These are phyloP conservation scores for Crucibulum laeve DNA, from an alignment of 768 basidiomycete species.

Conservation along the genomic window DNA sequence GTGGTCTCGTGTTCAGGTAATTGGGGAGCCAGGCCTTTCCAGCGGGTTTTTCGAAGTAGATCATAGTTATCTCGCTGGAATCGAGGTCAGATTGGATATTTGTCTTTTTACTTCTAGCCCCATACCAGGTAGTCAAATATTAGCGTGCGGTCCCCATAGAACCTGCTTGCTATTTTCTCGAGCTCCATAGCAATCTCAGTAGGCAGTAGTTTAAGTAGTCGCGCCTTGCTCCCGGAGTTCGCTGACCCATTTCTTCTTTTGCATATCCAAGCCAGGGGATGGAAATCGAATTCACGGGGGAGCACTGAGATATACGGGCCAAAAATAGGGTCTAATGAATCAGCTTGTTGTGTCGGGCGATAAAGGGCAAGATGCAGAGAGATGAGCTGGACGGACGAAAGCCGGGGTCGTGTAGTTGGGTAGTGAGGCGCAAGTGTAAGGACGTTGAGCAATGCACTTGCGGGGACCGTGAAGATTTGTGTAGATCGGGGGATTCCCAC, in stretches of 20 bases:
- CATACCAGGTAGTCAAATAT: slow-evolving; percentile 54
- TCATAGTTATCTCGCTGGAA: neutral
- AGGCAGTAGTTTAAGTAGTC: slow-evolving; percentile 44
- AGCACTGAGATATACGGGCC: slow-evolving; percentile 79
- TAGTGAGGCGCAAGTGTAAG: slow-evolving; percentile 63
- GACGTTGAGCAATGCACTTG: slow-evolving; percentile 65
- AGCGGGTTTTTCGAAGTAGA: too few species aligned
- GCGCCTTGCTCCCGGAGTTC: slow-evolving; percentile 2
- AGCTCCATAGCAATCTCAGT: slow-evolving; percentile 37
- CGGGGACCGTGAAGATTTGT: slow-evolving; percentile 67
- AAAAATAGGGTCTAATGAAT: slow-evolving; percentile 51
- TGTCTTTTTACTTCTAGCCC: too few species aligned
- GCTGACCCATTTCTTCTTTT: slow-evolving; percentile 13
- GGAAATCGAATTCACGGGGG: slow-evolving; percentile 66
- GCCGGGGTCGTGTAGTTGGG: slow-evolving; percentile 27
- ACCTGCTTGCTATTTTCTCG: slow-evolving; percentile 39
- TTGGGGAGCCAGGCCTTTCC: too few species aligned
- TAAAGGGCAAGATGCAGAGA: slow-evolving; percentile 77
- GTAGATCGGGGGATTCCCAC: slow-evolving; percentile 40
- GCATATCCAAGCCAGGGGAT: slow-evolving; percentile 80
- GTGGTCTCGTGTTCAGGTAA: too few species aligned
- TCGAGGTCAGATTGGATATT: neutral
- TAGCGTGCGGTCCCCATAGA: slow-evolving; percentile 54
- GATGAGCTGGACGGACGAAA: slow-evolving; percentile 72
- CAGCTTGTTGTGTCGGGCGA: slow-evolving; percentile 37